These are phyloP conservation scores for Punctularia strigosozonata DNA, from an alignment of 768 basidiomycete genomes.

Conservation along the genomic window DNA sequence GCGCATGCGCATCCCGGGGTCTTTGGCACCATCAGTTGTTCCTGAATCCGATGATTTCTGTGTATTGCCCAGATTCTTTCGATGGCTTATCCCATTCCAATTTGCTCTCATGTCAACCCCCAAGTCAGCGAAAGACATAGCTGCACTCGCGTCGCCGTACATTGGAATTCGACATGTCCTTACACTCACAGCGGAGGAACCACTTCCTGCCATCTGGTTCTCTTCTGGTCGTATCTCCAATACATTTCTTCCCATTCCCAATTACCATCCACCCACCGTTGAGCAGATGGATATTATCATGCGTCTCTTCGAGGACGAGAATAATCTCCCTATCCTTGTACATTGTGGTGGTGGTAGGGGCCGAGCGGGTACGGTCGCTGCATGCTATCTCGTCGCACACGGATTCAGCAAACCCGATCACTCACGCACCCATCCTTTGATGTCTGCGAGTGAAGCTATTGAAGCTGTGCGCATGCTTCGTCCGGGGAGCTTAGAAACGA, in stretches of 20 bases:
- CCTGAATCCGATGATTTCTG: conserved; percentile 14
- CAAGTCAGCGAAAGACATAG: conserved; percentile 35
- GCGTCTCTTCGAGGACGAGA: conserved; percentile 29
- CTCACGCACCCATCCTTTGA: conserved; percentile 31
- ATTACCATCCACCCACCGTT: conserved; percentile 40
- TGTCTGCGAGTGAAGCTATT: conserved; percentile 39
- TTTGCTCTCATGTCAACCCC: conserved; percentile 54
- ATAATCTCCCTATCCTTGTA: conserved; percentile 37
- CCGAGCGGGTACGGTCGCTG: conserved; percentile 48
- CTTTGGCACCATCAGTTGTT: neutral
- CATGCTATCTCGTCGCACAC: conserved; percentile 46
- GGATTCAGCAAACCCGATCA: conserved; percentile 35
- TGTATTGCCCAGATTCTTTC: conserved; percentile 45
- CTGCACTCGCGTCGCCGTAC: conserved; percentile 27
- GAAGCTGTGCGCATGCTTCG: conserved; percentile 33
- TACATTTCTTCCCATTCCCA: conserved; percentile 44
- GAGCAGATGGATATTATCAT: conserved; percentile 52
- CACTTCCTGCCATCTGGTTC: conserved; percentile 38
- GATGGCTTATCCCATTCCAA: conserved; percentile 49
- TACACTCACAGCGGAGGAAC: conserved; percentile 47
- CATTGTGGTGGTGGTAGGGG: conserved; percentile 59
- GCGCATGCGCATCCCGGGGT: conserved; percentile 24
- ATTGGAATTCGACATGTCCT: conserved; percentile 48
- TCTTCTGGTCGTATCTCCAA: conserved; percentile 26
- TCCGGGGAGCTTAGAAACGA: conserved; percentile 46